These are phyloP conservation scores for Peronospora farinosa DNA, from an alignment of 352 stramenopile genomes.

Conservation along the genomic window DNA sequence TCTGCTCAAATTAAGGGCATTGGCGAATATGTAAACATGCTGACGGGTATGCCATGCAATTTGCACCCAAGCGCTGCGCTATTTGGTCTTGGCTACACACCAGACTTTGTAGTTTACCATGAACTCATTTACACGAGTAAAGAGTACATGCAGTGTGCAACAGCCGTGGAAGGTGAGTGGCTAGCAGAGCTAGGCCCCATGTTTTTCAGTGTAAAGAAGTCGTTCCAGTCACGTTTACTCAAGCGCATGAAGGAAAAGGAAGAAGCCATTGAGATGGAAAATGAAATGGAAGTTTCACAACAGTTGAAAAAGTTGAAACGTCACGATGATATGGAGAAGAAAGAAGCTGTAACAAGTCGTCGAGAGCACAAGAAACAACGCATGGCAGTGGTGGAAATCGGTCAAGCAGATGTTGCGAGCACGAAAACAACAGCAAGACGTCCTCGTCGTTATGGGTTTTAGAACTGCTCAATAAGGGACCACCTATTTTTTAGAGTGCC, in stretches of 20 bases:
- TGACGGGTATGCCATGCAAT: slow-evolving; percentile 95
- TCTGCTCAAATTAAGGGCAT: slow-evolving; percentile 98
- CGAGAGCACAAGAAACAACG: slow-evolving; percentile 58
- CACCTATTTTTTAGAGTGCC: too few species aligned
- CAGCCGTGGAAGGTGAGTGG: slow-evolving; percentile 98
- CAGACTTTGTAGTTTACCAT: slow-evolving; percentile 99
- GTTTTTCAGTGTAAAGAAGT: slow-evolving; percentile 99
- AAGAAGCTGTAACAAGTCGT: slow-evolving; percentile 8
- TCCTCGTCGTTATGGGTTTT: slow-evolving; percentile 70
- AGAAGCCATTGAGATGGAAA: slow-evolving; percentile 71
- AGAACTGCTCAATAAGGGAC: slow-evolving; percentile 3
- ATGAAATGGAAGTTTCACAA: slow-evolving; percentile 59
- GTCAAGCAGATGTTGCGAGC: slow-evolving; percentile 24
- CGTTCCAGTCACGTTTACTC: slow-evolving; percentile 88
- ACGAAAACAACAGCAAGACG: slow-evolving; percentile 44
- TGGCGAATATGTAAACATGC: slow-evolving; percentile 99
- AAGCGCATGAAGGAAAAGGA: slow-evolving; percentile 85
- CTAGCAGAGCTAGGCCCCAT: slow-evolving; percentile 98
- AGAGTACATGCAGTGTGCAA: slow-evolving; percentile 97
- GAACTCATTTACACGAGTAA: slow-evolving; percentile 99
- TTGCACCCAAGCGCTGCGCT: slow-evolving; percentile 96
- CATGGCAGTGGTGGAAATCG: slow-evolving; percentile 56
- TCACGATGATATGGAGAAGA: slow-evolving; percentile 17
- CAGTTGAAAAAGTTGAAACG: slow-evolving; percentile 19
- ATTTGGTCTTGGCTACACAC: slow-evolving; percentile 97